A percentile compares a stretch with the other conserved stretches of the same genome.
phyloP scores from a whole-genome alignment of 2,329 filamentous ascomycete genomes.

The Teratosphaeria viscida region DNA sequence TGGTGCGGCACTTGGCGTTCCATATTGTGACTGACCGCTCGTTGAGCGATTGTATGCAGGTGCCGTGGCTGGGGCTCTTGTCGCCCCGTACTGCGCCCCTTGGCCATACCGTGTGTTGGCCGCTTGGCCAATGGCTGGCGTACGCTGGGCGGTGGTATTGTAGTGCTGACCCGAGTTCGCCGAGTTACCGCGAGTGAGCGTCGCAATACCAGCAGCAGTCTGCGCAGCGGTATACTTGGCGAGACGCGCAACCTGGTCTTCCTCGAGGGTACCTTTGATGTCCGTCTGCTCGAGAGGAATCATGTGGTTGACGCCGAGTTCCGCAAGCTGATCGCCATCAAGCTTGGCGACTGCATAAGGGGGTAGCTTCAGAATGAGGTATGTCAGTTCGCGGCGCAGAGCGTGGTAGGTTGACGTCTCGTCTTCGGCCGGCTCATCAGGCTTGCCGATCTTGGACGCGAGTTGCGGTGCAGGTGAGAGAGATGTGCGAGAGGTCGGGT shows the following conservation, averaged over 20 bases:
- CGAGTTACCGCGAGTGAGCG: constrained; percentile 19
- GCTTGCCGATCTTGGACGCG: constrained; percentile 42
- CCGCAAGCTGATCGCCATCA: constrained; percentile 74
- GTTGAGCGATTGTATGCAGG: constrained; percentile 20
- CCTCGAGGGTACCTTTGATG: constrained; percentile 71
- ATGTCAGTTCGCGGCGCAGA: constrained; percentile 61
- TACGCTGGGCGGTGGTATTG: constrained; percentile 22
- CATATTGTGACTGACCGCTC: constrained; percentile 17
- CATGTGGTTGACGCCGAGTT: constrained; percentile 70
- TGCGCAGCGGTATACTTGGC: constrained; percentile 29
- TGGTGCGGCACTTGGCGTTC: constrained; percentile 15
- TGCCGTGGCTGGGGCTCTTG: constrained; percentile 16
- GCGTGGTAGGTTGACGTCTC: constrained; percentile 56
- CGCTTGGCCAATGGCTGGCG: constrained; percentile 25
- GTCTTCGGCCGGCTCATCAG: constrained; percentile 52
- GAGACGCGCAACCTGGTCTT: constrained; percentile 52
- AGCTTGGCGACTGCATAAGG: constrained; percentile 80
- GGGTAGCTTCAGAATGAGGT: constrained; percentile 65
- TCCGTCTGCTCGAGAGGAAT: constrained; percentile 63
- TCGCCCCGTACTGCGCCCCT: constrained; percentile 10
- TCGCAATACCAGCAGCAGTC: constrained; percentile 21
- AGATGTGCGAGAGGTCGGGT: constrained; percentile 16
- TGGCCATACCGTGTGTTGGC: constrained; percentile 26
- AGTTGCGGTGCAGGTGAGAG: constrained; percentile 56
- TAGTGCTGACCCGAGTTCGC: constrained; percentile 22